These are phyloP conservation scores for Talaromyces liani DNA, from an alignment of 495 filamentous ascomycete genomes.

Conservation along the genomic window DNA sequence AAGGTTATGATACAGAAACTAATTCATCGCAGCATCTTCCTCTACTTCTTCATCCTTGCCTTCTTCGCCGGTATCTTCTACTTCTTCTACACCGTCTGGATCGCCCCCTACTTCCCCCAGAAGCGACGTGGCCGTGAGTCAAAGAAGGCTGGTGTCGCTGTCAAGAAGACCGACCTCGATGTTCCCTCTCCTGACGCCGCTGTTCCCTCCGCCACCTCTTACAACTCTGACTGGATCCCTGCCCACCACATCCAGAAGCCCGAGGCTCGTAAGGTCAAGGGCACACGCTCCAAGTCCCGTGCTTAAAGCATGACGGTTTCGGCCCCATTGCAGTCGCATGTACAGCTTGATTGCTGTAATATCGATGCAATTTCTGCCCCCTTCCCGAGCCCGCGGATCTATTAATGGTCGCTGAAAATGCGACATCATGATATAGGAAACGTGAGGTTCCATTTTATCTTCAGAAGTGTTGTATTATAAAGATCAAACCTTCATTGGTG, in stretches of 20 bases:
- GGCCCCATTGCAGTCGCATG: background rate
- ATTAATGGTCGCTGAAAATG: conserved; percentile 2
- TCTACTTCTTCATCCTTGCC: conserved; percentile 84
- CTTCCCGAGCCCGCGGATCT: background rate
- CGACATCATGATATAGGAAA: background rate
- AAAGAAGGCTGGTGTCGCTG: conserved; percentile 46
- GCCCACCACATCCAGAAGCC: conserved; percentile 84
- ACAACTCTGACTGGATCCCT: conserved; percentile 96
- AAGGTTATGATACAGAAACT: conserved; percentile 13
- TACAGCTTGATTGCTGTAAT: background rate
- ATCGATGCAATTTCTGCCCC: background rate
- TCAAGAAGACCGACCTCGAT: conserved; percentile 59
- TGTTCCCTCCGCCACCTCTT: conserved; percentile 62
- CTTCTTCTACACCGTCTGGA: conserved; percentile 97
- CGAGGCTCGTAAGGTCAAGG: conserved; percentile 71
- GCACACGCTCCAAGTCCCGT: conserved; percentile 51
- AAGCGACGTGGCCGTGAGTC: conserved; percentile 60
- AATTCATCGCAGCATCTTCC: conserved; percentile 63
- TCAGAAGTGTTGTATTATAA: conserved; percentile 6
- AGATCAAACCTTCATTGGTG: background rate
- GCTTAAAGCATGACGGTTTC: conserved; percentile 14
- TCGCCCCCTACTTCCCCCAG: conserved; percentile 94
- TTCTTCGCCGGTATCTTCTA: conserved; percentile 73
- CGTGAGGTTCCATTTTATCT: background rate
- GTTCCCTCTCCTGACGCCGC: conserved; percentile 59